Percentiles rank a stretch among this genome's conserved stretches.
Evolutionary conservation across 257 asterid genomes (phyloP).

Genomic region (Lavandula angustifolia): DNA sequence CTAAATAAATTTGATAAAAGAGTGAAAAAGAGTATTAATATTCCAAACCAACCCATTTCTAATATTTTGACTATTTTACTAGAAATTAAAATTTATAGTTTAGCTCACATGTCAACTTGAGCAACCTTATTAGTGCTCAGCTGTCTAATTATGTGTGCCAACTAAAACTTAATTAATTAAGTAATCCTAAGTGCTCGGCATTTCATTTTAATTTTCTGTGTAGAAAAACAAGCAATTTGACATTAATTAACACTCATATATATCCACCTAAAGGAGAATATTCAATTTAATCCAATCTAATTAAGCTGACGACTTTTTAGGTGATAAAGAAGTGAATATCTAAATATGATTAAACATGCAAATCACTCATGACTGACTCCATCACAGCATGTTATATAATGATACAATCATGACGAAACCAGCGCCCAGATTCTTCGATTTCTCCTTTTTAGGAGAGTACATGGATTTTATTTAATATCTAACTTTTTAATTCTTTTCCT

Average conservation of each 20-base stretch:
- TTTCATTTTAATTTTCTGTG: background rate
- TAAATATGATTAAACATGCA: constrained; percentile 34
- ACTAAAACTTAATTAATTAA: constrained; percentile 8
- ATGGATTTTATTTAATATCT: too few relatives aligned
- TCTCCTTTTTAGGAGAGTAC: too few relatives aligned
- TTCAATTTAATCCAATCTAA: constrained; percentile 2
- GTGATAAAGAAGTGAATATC: constrained; percentile 9
- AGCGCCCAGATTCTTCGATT: constrained; percentile 4
- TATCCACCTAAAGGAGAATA: constrained; percentile 2
- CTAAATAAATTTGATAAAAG: too few relatives aligned
- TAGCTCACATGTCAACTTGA: constrained; percentile 37
- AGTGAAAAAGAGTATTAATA: too few relatives aligned
- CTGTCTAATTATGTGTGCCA: constrained; percentile 36
- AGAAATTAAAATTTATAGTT: constrained; percentile 9
- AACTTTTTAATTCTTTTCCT: too few relatives aligned
- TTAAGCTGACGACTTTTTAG: constrained; percentile 27
- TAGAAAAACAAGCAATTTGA: background rate
- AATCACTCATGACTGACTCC: constrained; percentile 31
- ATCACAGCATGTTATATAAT: constrained; percentile 15
- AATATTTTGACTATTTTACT: too few relatives aligned
- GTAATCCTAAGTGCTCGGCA: constrained; percentile 22
- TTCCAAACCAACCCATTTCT: too few relatives aligned
- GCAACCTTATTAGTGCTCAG: constrained; percentile 22
- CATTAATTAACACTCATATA: constrained; percentile 11
- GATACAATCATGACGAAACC: constrained; percentile 16